These are phyloP conservation scores for Endoconidiophora laricicola DNA, from an alignment of 2,329 filamentous ascomycete species.

Conservation along the genomic window DNA sequence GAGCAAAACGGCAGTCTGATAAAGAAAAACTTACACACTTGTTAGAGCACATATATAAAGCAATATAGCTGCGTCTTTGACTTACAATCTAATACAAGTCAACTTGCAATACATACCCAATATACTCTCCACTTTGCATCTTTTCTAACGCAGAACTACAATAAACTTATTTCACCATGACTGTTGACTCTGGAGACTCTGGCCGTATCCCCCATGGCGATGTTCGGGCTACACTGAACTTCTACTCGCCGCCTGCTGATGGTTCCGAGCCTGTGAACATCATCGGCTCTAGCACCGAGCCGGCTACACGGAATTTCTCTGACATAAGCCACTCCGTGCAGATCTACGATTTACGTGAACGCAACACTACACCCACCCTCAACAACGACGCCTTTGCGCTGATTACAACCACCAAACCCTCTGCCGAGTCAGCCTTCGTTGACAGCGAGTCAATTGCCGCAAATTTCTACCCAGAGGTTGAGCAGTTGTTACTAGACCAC, in stretches of 20 bases:
- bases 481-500: conserved; percentile 48
- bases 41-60: too few species aligned
- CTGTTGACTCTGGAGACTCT: conserved; percentile 15
- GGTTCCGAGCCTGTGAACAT: conserved; percentile 46
- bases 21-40: too few species aligned
- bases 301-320: conserved; percentile 49
- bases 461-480: conserved; percentile 75
- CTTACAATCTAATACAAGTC: too few species aligned
- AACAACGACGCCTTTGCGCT: conserved; percentile 58
- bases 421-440: conserved; percentile 41
- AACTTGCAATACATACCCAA: too few species aligned
- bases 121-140: background rate
- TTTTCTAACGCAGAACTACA: background rate
- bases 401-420: conserved; percentile 39
- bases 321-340: conserved; percentile 31
- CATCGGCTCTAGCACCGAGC: conserved; percentile 40
- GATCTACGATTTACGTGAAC: conserved; percentile 58
- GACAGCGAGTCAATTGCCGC: conserved; percentile 52
- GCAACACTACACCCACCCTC: conserved; percentile 47
- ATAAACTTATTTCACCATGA: background rate
- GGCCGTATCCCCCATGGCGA: conserved; percentile 36
- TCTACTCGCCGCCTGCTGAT: conserved; percentile 45
- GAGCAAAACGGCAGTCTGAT: too few species aligned
- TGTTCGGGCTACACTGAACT: conserved; percentile 46
- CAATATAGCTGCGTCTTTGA: too few species aligned